Conservation (phyloP, 768 basidiomycete genomes). For the Guyanaporus albipodus region DNA sequence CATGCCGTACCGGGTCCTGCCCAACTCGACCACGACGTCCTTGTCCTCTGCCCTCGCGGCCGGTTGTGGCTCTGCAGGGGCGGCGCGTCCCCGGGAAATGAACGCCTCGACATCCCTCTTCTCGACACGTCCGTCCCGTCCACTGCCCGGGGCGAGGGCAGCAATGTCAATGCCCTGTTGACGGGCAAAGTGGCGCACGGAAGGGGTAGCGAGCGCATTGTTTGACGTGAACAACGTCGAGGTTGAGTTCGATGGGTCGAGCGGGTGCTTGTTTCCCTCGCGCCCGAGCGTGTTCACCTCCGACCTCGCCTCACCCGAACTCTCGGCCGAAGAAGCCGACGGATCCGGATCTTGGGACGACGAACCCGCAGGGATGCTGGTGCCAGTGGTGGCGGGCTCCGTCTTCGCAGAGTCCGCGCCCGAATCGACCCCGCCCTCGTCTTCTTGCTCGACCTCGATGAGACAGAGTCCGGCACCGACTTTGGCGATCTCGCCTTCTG, state of each 20-base stretch:
- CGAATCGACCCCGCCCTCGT: slow-evolving; percentile 2
- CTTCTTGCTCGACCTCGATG: slow-evolving; percentile 75
- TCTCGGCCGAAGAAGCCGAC: neutral
- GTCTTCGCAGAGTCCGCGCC: too few relatives aligned
- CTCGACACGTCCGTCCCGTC: slow-evolving; percentile 71
- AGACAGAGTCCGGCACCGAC: slow-evolving; percentile 75
- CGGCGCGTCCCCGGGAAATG: slow-evolving; percentile 29
- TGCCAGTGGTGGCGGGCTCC: too few relatives aligned
- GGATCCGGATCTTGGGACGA: too few relatives aligned
- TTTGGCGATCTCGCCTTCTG: slow-evolving; percentile 80
- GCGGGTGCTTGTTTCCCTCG: slow-evolving; percentile 39
- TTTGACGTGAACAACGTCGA: slow-evolving; percentile 15
- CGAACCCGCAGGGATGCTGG: too few relatives aligned
- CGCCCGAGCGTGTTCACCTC: neutral
- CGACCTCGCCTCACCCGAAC: neutral
- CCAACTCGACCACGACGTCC: slow-evolving; percentile 67
- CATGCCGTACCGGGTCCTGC: slow-evolving; percentile 77
- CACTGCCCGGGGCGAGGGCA: slow-evolving; percentile 59
- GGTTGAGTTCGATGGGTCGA: slow-evolving; percentile 42
- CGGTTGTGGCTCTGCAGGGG: neutral
- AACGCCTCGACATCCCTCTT: slow-evolving; percentile 69
- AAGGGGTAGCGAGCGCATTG: slow-evolving; percentile 66
- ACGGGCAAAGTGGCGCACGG: slow-evolving; percentile 73
- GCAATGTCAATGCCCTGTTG: slow-evolving; percentile 60
- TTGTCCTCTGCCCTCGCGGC: slow-evolving; percentile 13